Evolutionary conservation across 495 filamentous ascomycete genomes (phyloP).

Genomic region (Talaromyces liani): DNA sequence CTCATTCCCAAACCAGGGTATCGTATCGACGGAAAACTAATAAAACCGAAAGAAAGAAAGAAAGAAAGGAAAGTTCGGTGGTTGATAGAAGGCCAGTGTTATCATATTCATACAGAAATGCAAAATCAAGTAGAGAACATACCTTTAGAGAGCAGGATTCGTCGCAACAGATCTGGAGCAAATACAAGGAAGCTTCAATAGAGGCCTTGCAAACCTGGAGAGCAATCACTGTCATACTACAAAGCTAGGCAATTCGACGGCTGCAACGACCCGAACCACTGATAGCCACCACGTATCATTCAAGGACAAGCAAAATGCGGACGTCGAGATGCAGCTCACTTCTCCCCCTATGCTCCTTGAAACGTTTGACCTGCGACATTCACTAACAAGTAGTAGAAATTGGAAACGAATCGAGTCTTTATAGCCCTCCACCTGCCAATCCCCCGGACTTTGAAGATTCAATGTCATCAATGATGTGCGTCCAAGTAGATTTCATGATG

Average conservation of each 20-base stretch:
- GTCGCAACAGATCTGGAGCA: not conserved
- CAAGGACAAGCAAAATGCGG: not conserved
- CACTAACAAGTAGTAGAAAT: not conserved
- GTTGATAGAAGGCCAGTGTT: no score
- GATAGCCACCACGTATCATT: not conserved
- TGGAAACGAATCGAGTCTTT: not conserved
- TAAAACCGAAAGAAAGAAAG: no score
- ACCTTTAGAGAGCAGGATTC: not conserved
- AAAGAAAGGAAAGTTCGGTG: no score
- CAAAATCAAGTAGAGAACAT: no score
- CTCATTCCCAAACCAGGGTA: no score
- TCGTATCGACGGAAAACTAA: no score
- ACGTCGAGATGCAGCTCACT: not conserved
- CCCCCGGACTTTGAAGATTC: not conserved
- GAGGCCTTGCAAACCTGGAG: not conserved
- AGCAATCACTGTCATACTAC: not conserved
- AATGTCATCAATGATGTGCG: not conserved
- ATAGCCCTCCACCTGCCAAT: not conserved
- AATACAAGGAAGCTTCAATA: not conserved
- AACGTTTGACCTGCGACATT: not conserved
- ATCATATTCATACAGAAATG: no score
- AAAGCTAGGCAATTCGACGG: not conserved
- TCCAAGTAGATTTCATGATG: not conserved
- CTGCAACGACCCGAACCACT: not conserved
- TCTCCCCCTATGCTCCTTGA: not conserved